Percentiles rank a stretch among this genome's conserved stretches.
These are phyloP conservation scores for Botrytis porri DNA, from an alignment of 2,329 filamentous ascomycete genomes.

Conservation along the genomic window DNA sequence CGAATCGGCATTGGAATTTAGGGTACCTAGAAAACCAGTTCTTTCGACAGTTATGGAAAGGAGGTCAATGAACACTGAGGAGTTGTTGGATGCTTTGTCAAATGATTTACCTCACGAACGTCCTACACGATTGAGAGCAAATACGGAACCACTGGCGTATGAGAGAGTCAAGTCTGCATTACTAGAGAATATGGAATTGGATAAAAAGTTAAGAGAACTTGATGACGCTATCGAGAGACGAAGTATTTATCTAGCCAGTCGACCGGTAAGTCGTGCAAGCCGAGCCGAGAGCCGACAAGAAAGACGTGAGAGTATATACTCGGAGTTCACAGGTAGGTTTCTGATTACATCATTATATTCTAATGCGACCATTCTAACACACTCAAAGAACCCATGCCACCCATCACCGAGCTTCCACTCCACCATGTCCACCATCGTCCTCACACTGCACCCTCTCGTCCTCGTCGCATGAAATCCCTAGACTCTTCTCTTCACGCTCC, in stretches of 20 bases:
- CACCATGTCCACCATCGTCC: slow-evolving; percentile 37
- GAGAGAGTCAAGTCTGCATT: slow-evolving; percentile 37
- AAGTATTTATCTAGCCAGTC: slow-evolving; percentile 47
- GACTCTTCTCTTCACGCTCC: slow-evolving; percentile 11
- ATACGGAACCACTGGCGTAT: slow-evolving; percentile 35
- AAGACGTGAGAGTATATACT: slow-evolving; percentile 30
- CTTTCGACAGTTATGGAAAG: slow-evolving; percentile 31
- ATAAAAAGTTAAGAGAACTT: slow-evolving; percentile 57
- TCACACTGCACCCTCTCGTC: slow-evolving; percentile 19
- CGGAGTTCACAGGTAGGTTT: slow-evolving; percentile 30
- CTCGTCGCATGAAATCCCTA: slow-evolving; percentile 19
- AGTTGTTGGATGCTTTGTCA: slow-evolving; percentile 31
- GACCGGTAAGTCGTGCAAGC: slow-evolving; percentile 34
- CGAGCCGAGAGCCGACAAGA: slow-evolving; percentile 29
- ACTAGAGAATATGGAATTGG: slow-evolving; percentile 50
- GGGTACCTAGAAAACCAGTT: slow-evolving; percentile 36
- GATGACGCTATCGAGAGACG: slow-evolving; percentile 55
- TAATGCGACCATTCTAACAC: slow-evolving; percentile 20
- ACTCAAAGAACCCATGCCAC: slow-evolving; percentile 50
- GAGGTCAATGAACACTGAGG: slow-evolving; percentile 30
- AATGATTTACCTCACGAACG: slow-evolving; percentile 30
- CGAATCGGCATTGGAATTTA: slow-evolving; percentile 34
- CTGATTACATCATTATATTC: not conserved
- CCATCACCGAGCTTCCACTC: slow-evolving; percentile 44
- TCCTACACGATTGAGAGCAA: slow-evolving; percentile 32